phyloP scores from a whole-genome alignment of 805 yeast genomes.

The Wickerhamiella kazuoi region DNA sequence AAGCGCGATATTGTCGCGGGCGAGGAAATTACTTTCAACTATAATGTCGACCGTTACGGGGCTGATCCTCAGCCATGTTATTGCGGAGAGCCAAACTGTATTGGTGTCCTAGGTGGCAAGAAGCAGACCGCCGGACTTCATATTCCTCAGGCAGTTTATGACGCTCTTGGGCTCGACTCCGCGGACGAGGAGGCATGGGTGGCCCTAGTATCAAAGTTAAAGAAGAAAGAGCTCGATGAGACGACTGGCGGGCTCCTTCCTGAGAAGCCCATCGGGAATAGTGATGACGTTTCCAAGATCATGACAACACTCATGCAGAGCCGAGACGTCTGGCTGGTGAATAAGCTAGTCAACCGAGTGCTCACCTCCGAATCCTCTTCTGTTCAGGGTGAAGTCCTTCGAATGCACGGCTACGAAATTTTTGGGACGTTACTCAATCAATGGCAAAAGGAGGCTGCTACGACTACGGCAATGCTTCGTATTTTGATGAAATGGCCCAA shows the following conservation, averaged over 20 bases:
- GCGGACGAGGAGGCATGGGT: conserved; percentile 44
- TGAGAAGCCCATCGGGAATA: conserved; percentile 29
- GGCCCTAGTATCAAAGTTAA: conserved; percentile 16
- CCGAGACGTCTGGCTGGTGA: conserved; percentile 46
- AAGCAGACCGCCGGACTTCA: conserved; percentile 88
- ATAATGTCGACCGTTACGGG: conserved; percentile 92
- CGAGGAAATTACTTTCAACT: conserved; percentile 83
- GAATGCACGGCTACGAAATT: conserved; percentile 76
- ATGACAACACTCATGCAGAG: conserved; percentile 68
- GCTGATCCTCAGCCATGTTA: conserved; percentile 87
- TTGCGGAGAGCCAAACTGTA: conserved; percentile 84
- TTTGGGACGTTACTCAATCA: conserved; percentile 39
- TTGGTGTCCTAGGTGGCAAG: conserved; percentile 89
- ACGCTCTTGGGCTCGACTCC: conserved; percentile 56
- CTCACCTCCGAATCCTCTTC: conserved; percentile 32
- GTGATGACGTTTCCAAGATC: conserved; percentile 54
- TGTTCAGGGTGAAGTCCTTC: conserved; percentile 42
- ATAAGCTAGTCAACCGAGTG: conserved; percentile 52
- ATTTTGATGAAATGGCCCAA: conserved; percentile 50
- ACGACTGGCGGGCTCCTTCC: conserved; percentile 35
- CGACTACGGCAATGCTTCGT: conserved; percentile 34
- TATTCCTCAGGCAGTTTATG: conserved; percentile 66
- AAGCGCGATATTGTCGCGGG: conserved; percentile 52
- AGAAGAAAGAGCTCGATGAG: conserved; percentile 31
- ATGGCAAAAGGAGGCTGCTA: conserved; percentile 24